A percentile compares a stretch with the other conserved stretches of the same genome.
These are phyloP conservation scores for Teratosphaeria viscida DNA, from an alignment of 2,329 filamentous ascomycete species.

Conservation along the genomic window DNA sequence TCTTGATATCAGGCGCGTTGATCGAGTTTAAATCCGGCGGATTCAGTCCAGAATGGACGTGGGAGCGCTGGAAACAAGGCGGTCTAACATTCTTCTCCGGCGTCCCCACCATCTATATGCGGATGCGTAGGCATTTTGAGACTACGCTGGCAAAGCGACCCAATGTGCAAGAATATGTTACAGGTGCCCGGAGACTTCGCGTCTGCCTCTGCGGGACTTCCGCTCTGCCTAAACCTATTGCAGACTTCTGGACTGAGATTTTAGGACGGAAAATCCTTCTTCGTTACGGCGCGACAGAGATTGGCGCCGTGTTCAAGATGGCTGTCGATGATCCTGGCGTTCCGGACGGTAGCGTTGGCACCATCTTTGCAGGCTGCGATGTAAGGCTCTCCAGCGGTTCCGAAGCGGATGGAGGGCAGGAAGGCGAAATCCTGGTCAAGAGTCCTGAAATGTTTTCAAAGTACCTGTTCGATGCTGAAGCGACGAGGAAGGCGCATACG, in stretches of 20 bases:
- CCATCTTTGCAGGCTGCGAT: constrained; percentile 37
- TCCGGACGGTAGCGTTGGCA: constrained; percentile 36
- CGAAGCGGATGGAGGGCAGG: constrained; percentile 17
- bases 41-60: constrained; percentile 35
- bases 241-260: constrained; percentile 40
- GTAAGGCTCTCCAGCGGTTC: constrained; percentile 32
- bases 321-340: constrained; percentile 26
- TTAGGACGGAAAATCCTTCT: constrained; percentile 36
- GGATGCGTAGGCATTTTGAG: constrained; percentile 37
- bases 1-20: constrained; percentile 35
- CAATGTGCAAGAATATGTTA: constrained; percentile 30
- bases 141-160: constrained; percentile 19
- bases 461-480: constrained; percentile 22
- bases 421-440: constrained; percentile 39
- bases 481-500: constrained; percentile 21
- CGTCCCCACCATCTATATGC: constrained; percentile 43
- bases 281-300: constrained; percentile 42
- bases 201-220: constrained; percentile 38
- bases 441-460: constrained; percentile 26
- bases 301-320: constrained; percentile 40
- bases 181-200: constrained; percentile 32
- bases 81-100: constrained; percentile 40
- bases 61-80: constrained; percentile 35
- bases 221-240: constrained; percentile 39
- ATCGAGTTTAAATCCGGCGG: constrained; percentile 38